Evolutionary conservation across 163 green algal genomes (phyloP).

Genomic region (Scenedesmus sp.): DNA sequence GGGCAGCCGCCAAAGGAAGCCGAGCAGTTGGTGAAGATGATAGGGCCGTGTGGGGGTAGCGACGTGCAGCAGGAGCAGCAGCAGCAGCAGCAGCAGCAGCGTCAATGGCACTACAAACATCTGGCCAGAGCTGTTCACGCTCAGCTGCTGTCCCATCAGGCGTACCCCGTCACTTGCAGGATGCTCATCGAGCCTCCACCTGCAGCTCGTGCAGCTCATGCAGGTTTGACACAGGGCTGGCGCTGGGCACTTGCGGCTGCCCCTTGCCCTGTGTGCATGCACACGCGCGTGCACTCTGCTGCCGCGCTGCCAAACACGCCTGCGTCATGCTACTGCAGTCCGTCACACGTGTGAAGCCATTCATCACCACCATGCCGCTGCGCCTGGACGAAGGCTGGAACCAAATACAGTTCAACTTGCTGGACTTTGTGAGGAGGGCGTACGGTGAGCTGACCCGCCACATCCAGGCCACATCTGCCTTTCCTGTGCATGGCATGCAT

Average conservation of each 20-base stretch:
- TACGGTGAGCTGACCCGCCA: conserved; percentile 79
- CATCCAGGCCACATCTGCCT: background rate
- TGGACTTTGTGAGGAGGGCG: conserved; percentile 95
- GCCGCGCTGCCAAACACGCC: background rate
- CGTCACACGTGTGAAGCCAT: conserved; percentile 97
- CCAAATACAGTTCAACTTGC: conserved; percentile 98
- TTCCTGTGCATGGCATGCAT: background rate
- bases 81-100: background rate
- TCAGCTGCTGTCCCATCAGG: background rate
- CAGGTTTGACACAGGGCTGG: background rate
- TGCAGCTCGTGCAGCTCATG: background rate
- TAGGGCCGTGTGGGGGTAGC: too few species aligned
- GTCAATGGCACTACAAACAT: background rate
- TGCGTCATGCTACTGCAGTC: conserved; percentile 75
- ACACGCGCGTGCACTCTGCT: background rate
- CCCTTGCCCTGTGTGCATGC: background rate
- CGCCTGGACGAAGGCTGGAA: conserved; percentile 99
- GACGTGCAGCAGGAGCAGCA: background rate
- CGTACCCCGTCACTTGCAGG: background rate
- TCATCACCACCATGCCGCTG: conserved; percentile 99
- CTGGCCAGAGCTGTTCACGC: background rate
- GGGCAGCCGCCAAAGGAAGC: background rate
- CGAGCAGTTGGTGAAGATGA: too few species aligned
- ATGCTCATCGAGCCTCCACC: background rate
- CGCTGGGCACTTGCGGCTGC: background rate